Percentiles rank a stretch among this genome's conserved stretches.
These are phyloP conservation scores for Globisporangium solare DNA, from an alignment of 352 stramenopile species.

Conservation along the genomic window DNA sequence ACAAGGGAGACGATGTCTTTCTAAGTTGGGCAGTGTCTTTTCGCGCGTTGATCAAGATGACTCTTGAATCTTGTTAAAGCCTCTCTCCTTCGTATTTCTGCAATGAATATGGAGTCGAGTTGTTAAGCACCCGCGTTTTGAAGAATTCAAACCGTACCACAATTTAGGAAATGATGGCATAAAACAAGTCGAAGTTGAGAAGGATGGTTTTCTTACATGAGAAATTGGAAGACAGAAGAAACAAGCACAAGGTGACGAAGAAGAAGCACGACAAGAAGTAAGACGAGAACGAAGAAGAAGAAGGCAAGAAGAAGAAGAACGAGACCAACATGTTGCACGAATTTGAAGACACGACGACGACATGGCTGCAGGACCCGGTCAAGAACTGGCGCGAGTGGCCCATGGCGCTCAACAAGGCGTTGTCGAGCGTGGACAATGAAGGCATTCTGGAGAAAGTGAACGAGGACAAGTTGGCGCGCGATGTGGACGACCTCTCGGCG, in stretches of 20 bases:
- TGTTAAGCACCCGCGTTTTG: constrained; percentile 45
- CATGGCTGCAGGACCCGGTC: constrained; percentile 52
- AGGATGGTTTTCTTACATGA: constrained; percentile 82
- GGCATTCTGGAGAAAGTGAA: constrained; percentile 63
- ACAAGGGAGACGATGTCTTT: constrained; percentile 87
- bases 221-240: constrained; percentile 65
- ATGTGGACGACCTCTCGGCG: constrained; percentile 69
- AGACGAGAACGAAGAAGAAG: constrained; percentile 19
- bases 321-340: constrained; percentile 49
- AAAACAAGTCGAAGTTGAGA: constrained; percentile 65
- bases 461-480: constrained; percentile 65
- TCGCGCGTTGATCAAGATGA: constrained; percentile 70
- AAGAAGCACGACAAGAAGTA: constrained; percentile 36
- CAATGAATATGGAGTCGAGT: constrained; percentile 50
- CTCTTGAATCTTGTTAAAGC: constrained; percentile 63
- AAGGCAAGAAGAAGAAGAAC: constrained; percentile 25
- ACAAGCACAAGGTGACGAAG: constrained; percentile 15
- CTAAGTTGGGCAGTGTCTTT: constrained; percentile 79
- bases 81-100: constrained; percentile 56
- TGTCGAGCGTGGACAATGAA: constrained; percentile 12
- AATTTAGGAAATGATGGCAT: constrained; percentile 75
- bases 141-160: constrained; percentile 35
- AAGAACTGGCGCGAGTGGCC: constrained; percentile 49
- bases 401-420: constrained; percentile 36
- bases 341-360: constrained; percentile 42